Evolutionary conservation across 306 rosid genomes (phyloP), one percentile per base, ranked within the genome.

Genomic region (Cucumis hystrix): DNA sequence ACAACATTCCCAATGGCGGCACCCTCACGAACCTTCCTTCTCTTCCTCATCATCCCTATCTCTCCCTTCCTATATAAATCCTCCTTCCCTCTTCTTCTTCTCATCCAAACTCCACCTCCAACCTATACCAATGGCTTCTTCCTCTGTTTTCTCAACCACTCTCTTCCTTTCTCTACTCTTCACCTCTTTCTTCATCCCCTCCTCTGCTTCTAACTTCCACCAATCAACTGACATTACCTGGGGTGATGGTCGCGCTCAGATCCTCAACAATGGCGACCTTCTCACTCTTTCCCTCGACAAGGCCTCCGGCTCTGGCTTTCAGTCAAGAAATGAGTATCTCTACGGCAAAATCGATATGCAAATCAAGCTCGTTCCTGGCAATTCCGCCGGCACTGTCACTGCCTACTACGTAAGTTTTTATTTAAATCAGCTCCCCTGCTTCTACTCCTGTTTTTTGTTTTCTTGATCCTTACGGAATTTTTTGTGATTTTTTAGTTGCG

Each of bases 271-370:
- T 20, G 90, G 87, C 13, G 73, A 80, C 21, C 78, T 80, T 43
- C 80, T 87, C 0, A 30, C 74, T 67, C 74, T 82, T 23, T 68
- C 86, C 6, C 87, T 87, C 7, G 83, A 82, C 71, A 78, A 49
- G 35, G 25, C 33, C 47, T 80, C 83, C 20, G 90, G 88, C 62
- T 80, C 88, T 5, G 86, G 83, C 15, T 87, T 87, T 15, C 74
- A 60, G 41, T 87, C 88, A 23, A 75, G 74, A 30, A 79, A 84
- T 11, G 71, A 87, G 21, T 87, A 75, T 62, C 55, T 84, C 10
- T 82, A 18, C 21, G 85, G 77, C 0, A 84, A 79, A 58, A 82
- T 84, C 4, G 85, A 84, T 13, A 84, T 87, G 85, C 85, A 80
- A 15, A 82, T 87, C 62, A 87, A 82, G 72, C 90, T 84, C 47